Base-by-base conservation (phyloP, 2,329 filamentous ascomycete species). In the Pyrenophora teres region DNA sequence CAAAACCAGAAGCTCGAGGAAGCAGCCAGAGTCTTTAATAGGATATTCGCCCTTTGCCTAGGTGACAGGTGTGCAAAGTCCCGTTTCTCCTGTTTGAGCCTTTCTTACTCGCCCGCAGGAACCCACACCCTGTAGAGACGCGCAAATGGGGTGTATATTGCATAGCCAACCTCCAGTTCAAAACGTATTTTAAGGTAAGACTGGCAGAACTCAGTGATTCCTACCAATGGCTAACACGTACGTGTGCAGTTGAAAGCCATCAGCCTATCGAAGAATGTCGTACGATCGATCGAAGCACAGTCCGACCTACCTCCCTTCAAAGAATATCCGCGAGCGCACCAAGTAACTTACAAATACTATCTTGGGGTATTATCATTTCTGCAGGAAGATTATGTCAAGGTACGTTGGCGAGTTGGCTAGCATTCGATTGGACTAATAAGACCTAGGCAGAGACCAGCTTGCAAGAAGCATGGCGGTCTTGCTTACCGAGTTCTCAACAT, bases 141-240 rank as follows among this genome's bases (percentile, higher is more conserved):
- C 86, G 94, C 47, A 99, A 97, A 83, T 99, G 94, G 94, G 95
- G 91, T 6, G 89, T 96, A 40, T 99, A 99, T 78, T 92, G 92
- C 73, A 87, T 93, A 60, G 91, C 92, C 68, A 97, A 96, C 70
- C 82, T 99, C 6, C 81, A 97, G 12, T 99, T 99, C 84, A 97
- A 97, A 76, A 97, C 92, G 1, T 97, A 97, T 74, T 99, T 99
- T 80, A 95, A 90, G 76, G 81, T 81, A 73, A 41, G 45, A 33
- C 13, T 13, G 12, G 6, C 10, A 4, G 12, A 4, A 30, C 4
- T 12, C 6, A 18, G 4, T 10, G 6, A 23, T 32, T 36, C 21
- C 27, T 27, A 2, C 12, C 25, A 31, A 13, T 30, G 23, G n/a
- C 56, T 62, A 30, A 63, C 16, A 1, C 12, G 30, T 13, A 32